A percentile compares a stretch with the other conserved stretches of the same genome.
Conservation (phyloP, 2,329 filamentous ascomycete genomes). For the Lachnellula arida region DNA sequence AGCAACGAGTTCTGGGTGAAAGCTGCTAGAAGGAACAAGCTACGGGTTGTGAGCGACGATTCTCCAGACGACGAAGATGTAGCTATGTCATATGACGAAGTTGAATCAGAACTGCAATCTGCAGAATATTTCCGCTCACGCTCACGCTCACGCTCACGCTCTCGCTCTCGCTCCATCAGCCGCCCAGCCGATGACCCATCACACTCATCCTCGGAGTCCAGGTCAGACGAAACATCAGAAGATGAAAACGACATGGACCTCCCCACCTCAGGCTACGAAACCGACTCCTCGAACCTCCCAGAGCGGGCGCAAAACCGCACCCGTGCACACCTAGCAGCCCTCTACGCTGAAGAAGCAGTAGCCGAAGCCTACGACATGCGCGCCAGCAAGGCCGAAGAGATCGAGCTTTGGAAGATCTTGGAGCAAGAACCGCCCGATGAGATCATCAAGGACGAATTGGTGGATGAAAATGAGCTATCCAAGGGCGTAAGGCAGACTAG, state of each 20-base stretch:
- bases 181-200: not conserved
- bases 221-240: not conserved
- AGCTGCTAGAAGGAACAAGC: constrained; percentile 45
- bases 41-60: constrained; percentile 43
- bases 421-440: constrained; percentile 25
- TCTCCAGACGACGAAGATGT: constrained; percentile 6
- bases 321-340: constrained; percentile 1
- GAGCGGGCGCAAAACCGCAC: not conserved
- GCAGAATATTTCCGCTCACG: not conserved
- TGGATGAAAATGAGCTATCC: constrained; percentile 1
- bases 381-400: constrained; percentile 25
- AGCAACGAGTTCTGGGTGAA: constrained; percentile 46
- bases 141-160: constrained; percentile 5
- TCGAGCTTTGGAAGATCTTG: constrained; percentile 27
- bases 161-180: constrained; percentile 14
- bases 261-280: not conserved
- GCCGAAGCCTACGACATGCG: constrained; percentile 26
- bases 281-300: not conserved
- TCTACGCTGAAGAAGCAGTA: constrained; percentile 21
- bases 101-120: not conserved
- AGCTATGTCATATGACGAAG: constrained; percentile 20
- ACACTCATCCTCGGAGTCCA: not conserved
- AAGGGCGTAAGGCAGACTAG: not conserved
- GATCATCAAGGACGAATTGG: constrained; percentile 16
- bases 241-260: not conserved